phyloP scores from a whole-genome alignment of 805 yeast species.

The Nakazawaea holstii region DNA sequence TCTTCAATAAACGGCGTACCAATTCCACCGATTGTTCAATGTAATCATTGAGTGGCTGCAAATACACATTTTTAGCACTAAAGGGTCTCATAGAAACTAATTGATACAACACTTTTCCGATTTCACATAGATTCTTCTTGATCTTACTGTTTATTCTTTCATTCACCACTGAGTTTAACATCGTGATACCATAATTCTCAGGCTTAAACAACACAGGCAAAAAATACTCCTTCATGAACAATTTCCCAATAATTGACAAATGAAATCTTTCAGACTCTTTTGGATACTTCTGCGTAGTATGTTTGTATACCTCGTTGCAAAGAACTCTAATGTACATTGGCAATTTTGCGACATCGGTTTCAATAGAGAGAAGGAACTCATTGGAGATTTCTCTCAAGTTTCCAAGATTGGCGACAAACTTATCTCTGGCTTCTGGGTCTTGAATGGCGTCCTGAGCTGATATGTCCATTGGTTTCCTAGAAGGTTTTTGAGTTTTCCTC shows the following conservation, averaged over 20 bases:
- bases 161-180: conserved; percentile 2
- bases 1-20: conserved; percentile 37
- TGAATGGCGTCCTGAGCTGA: conserved; percentile 70
- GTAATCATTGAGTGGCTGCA: conserved; percentile 78
- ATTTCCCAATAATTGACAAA: conserved; percentile 64
- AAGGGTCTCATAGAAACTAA: conserved; percentile 66
- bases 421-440: conserved; percentile 64
- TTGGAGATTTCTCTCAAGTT: conserved; percentile 66
- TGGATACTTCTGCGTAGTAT: conserved; percentile 39
- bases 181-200: conserved; percentile 49
- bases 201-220: conserved; percentile 43
- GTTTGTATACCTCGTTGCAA: conserved; percentile 36
- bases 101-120: conserved; percentile 59
- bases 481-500: conserved; percentile 24
- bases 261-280: conserved; percentile 54
- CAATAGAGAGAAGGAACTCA: conserved; percentile 50
- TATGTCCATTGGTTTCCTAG: conserved; percentile 30
- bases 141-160: conserved; percentile 14
- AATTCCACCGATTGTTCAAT: conserved; percentile 45
- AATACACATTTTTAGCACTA: conserved; percentile 51
- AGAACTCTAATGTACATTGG: conserved; percentile 56
- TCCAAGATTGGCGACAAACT: conserved; percentile 72
- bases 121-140: conserved; percentile 46
- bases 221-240: conserved; percentile 50
- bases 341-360: conserved; percentile 33